Base-by-base conservation (phyloP, 352 stramenopile genomes). In the Phytopythium boreale region DNA sequence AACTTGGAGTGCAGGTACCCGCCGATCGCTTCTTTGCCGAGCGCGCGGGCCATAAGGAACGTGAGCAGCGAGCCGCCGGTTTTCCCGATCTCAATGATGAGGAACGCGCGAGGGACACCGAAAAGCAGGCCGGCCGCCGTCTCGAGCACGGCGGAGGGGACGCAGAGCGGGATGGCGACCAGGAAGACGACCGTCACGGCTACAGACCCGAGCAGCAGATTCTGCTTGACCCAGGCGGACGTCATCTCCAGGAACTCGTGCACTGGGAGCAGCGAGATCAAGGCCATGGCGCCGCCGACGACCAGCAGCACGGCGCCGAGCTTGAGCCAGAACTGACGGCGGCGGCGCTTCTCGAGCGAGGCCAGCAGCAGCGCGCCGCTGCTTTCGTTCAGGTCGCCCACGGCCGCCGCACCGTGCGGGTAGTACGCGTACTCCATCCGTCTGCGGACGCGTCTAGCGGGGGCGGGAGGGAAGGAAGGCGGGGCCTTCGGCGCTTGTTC, bases 101-200 rank as follows among this genome's bases (percentile, higher is more conserved):
- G 3, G 4, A 90, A 68, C 3, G 67, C 84, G 29, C 77, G 69
- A 0, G 64, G 53, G 1, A 90, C 75, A 19, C 82, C 79, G 59
- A 93, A 93, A 31, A 93, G 75, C 49, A 72, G 89, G 1, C 84
- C 84, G 7, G 79, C 71, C 24, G 88, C 63, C 63, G 82, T 83
- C 65, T 93, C 84, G 15, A 90, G 60, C 36, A 86, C 72, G 8
- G 84, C 89, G 44, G 80, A 77, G 17, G 84, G 84, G 1, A 93
- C 41, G 63, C 82, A 93, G 27, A 91, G 75, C 47, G 84, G 84
- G 10, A 93, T 76, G 27, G 82, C 79, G 31, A 86, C 56, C 72
- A 76, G 87, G 61, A 91, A 93, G 22, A 83, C 66, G 27, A 80
- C 5, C 53, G 82, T 79, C 22, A 81, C 71, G 20, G 63, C 69